phyloP scores from a whole-genome alignment of 768 basidiomycete species.

The Leccinum barrowsii region DNA sequence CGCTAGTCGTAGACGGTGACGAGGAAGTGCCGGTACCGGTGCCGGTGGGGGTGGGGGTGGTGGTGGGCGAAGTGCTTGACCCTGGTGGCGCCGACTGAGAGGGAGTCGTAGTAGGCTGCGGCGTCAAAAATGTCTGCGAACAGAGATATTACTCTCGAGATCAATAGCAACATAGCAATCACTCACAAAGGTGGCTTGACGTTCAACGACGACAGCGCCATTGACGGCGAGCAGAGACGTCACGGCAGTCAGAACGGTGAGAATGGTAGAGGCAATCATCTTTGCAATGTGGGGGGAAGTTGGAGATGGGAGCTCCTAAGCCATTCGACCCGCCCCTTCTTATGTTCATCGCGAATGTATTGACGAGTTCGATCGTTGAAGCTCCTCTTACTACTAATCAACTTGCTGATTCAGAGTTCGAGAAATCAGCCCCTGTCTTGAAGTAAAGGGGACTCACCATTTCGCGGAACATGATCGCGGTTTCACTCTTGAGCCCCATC shows the following conservation, averaged over 20 bases:
- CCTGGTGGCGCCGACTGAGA: not conserved
- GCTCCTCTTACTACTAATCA: not conserved
- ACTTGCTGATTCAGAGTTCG: not conserved
- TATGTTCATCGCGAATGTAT: constrained; percentile 11
- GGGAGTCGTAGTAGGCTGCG: constrained; percentile 3
- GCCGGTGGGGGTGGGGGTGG: too few relatives aligned
- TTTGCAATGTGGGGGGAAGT: not conserved
- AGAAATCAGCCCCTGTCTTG: constrained; percentile 4
- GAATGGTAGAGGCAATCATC: constrained; percentile 15
- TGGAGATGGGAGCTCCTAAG: not conserved
- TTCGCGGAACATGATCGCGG: constrained; percentile 5
- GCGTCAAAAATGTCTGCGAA: constrained; percentile 8
- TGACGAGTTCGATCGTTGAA: not conserved
- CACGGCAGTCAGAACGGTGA: not conserved
- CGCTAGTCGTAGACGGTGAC: not conserved
- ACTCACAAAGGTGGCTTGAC: constrained; percentile 18
- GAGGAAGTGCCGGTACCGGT: not conserved
- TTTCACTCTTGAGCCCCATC: not conserved
- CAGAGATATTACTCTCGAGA: not conserved
- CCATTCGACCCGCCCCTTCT: not conserved
- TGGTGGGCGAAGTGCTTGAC: not conserved
- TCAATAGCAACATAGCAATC: not conserved
- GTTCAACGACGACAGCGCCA: constrained; percentile 15
- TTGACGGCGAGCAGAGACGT: constrained; percentile 14
- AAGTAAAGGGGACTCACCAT: not conserved